Conservation (phyloP, 2,329 filamentous ascomycete species). For the Sarocladiaceae sp. region DNA sequence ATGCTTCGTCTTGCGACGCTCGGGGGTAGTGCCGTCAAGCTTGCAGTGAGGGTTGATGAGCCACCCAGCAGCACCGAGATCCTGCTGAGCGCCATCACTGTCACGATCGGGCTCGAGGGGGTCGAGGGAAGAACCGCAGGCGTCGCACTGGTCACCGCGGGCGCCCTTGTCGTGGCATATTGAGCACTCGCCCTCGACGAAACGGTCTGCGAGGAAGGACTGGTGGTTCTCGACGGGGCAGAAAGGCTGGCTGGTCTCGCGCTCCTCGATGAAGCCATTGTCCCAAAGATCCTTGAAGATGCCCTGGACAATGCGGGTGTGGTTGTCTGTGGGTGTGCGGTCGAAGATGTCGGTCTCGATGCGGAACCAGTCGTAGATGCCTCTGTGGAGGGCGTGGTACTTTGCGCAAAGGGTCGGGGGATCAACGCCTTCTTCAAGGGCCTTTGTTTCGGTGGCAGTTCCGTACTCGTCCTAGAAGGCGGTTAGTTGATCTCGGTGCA, state of each 20-base stretch:
- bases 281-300: conserved; percentile 85
- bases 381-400: conserved; percentile 84
- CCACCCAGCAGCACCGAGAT: conserved; percentile 34
- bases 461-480: conserved; percentile 71
- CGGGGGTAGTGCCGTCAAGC: conserved; percentile 75
- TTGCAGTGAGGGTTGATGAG: conserved; percentile 87
- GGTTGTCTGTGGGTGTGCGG: conserved; percentile 79
- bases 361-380: conserved; percentile 93
- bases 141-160: conserved; percentile 68
- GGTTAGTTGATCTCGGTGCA: not conserved
- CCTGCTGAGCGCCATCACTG: conserved; percentile 24
- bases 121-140: conserved; percentile 66
- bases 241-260: conserved; percentile 82
- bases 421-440: conserved; percentile 77
- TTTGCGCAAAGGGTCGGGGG: conserved; percentile 84
- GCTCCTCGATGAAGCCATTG: conserved; percentile 83
- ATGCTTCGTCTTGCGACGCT: conserved; percentile 79
- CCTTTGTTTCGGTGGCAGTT: conserved; percentile 93
- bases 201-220: conserved; percentile 78
- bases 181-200: conserved; percentile 73
- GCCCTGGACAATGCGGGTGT: conserved; percentile 88
- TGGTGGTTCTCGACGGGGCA: conserved; percentile 63
- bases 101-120: conserved; percentile 51
- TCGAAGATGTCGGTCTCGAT: conserved; percentile 94
- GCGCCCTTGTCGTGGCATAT: conserved; percentile 67